phyloP scores from a whole-genome alignment of 148 eudicot genomes.

The Cornus florida region DNA sequence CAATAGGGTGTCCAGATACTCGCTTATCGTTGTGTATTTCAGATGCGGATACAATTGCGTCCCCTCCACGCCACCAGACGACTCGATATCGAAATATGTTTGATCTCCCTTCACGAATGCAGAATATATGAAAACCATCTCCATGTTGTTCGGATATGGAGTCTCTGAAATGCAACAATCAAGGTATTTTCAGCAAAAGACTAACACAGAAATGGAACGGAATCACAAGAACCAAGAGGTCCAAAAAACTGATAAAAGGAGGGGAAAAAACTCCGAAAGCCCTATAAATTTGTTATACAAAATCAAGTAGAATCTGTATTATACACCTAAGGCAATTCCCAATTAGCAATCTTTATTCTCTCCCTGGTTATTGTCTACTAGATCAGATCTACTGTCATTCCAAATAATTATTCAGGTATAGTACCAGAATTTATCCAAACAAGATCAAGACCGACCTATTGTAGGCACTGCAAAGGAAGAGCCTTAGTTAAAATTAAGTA shows the following conservation, averaged over 20 bases:
- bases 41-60: slow-evolving; percentile 62
- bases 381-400: not conserved
- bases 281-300: too few species aligned
- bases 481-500: not conserved
- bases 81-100: slow-evolving; percentile 61
- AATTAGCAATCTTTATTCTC: too few species aligned
- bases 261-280: too few species aligned
- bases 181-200: not conserved
- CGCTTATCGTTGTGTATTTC: slow-evolving; percentile 54
- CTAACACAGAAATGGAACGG: not conserved
- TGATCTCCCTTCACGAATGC: slow-evolving; percentile 85
- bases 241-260: too few species aligned
- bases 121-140: slow-evolving; percentile 60
- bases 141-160: slow-evolving; percentile 61
- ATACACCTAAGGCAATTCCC: too few species aligned
- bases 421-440: not conserved
- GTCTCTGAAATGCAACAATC: slow-evolving; percentile 48
- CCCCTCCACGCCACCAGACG: slow-evolving; percentile 71
- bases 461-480: not conserved
- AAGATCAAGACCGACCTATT: too few species aligned
- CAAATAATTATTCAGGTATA: not conserved
- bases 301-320: too few species aligned
- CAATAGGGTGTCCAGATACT: slow-evolving; percentile 53
- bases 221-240: too few species aligned
- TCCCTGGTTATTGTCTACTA: not conserved